Evolutionary conservation across 2,329 filamentous ascomycete species (phyloP).

Genomic region (Stromatinia cepivora): DNA sequence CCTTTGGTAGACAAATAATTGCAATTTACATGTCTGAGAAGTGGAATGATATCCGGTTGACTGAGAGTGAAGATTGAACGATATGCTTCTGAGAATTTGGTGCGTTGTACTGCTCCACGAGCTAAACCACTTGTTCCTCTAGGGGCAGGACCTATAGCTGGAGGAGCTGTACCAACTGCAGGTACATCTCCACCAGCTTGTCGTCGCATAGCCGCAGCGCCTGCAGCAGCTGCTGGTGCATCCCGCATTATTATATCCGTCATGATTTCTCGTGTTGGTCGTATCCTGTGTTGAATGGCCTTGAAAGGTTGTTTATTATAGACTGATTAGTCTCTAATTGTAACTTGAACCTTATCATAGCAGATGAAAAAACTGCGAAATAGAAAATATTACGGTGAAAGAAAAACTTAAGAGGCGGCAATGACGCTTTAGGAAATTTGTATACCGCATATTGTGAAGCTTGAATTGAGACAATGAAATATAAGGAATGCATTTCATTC

Average conservation of each 20-base stretch:
- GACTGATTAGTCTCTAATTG: not conserved
- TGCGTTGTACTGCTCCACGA: slow-evolving; percentile 7
- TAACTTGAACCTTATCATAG: not conserved
- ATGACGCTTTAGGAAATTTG: slow-evolving; percentile 19
- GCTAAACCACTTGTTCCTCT: slow-evolving; percentile 4
- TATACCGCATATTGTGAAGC: slow-evolving; percentile 1
- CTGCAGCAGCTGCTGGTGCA: not conserved
- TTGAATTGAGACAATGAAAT: slow-evolving; percentile 15
- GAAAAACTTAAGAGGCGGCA: not conserved
- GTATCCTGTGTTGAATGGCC: not conserved
- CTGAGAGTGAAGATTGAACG: slow-evolving; percentile 27
- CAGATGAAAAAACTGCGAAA: not conserved
- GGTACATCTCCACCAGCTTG: not conserved
- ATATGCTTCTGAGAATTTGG: slow-evolving; percentile 30
- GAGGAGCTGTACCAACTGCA: not conserved
- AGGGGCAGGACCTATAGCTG: not conserved
- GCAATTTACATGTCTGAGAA: slow-evolving; percentile 55
- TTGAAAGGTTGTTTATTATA: not conserved
- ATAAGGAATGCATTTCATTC: slow-evolving; percentile 11
- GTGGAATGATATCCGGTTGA: slow-evolving; percentile 8
- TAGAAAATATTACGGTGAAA: slow-evolving; percentile 15
- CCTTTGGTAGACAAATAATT: slow-evolving; percentile 56
- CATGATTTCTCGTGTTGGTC: slow-evolving; percentile 1
- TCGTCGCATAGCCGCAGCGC: not conserved
- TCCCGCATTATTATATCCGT: slow-evolving; percentile 4